Percentiles rank a stretch among this genome's conserved stretches.
Conservation (phyloP, 495 filamentous ascomycete species). For the Aspergillus avenaceus region DNA sequence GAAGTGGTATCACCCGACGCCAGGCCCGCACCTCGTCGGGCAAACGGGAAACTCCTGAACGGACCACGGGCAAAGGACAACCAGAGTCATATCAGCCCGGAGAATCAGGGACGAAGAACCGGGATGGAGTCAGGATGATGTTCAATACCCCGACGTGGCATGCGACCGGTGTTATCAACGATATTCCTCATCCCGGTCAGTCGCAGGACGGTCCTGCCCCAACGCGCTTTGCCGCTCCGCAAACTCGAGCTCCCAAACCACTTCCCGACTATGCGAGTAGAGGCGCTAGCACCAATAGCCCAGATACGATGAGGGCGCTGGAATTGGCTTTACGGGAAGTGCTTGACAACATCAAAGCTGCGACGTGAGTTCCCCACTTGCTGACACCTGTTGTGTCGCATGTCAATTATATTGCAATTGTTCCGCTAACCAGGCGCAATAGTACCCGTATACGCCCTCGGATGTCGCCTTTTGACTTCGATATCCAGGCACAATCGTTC, state of each 20-base stretch:
- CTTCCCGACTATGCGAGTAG: conserved; percentile 55
- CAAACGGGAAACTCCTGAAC: conserved; percentile 50
- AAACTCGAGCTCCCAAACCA: conserved; percentile 40
- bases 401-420: background rate
- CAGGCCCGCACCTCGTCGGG: conserved; percentile 62
- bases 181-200: conserved; percentile 51
- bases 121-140: conserved; percentile 45
- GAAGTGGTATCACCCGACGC: conserved; percentile 77
- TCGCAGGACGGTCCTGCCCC: conserved; percentile 28
- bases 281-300: conserved; percentile 55
- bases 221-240: conserved; percentile 36
- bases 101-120: conserved; percentile 25
- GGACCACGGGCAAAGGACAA: conserved; percentile 24
- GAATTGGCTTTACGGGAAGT: conserved; percentile 81
- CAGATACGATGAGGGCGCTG: conserved; percentile 72
- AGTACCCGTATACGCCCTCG: conserved; percentile 37
- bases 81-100: conserved; percentile 19
- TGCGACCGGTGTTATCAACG: conserved; percentile 76
- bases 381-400: background rate
- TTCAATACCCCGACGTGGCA: conserved; percentile 70
- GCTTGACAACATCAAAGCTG: conserved; percentile 71
- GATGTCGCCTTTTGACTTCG: conserved; percentile 71
- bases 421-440: conserved; percentile 3
- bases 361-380: conserved; percentile 55
- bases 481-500: conserved; percentile 74